Conservation (phyloP, 2,329 filamentous ascomycete genomes). For the Cordyceps pruinosa region DNA sequence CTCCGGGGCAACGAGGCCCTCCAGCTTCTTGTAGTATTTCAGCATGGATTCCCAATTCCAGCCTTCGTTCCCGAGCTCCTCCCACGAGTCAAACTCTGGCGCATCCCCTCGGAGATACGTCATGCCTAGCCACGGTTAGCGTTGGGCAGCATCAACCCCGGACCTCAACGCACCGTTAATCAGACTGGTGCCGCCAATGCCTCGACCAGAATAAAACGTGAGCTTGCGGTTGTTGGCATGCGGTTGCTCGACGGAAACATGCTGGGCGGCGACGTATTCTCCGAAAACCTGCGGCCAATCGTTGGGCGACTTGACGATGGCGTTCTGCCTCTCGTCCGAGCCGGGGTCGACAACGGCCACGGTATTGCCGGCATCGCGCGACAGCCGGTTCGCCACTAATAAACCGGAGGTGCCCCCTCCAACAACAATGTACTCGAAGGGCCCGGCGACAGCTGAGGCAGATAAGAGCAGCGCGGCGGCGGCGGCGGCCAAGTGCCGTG, state of each 20-base stretch:
- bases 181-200: slow-evolving; percentile 33
- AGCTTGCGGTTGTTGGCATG: slow-evolving; percentile 26
- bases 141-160: not conserved
- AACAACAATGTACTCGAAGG: slow-evolving; percentile 54
- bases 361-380: slow-evolving; percentile 14
- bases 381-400: slow-evolving; percentile 46
- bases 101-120: slow-evolving; percentile 38
- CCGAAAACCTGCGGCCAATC: slow-evolving; percentile 21
- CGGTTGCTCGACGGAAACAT: slow-evolving; percentile 25
- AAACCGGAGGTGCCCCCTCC: slow-evolving; percentile 58
- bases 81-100: slow-evolving; percentile 37
- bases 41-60: slow-evolving; percentile 40
- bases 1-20: slow-evolving; percentile 28
- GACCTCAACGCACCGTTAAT: slow-evolving; percentile 29
- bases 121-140: slow-evolving; percentile 29
- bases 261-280: slow-evolving; percentile 30
- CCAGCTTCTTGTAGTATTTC: slow-evolving; percentile 40
- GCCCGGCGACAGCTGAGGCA: not conserved
- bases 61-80: slow-evolving; percentile 33
- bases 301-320: slow-evolving; percentile 24
- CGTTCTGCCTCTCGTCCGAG: slow-evolving; percentile 27
- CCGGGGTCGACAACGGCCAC: slow-evolving; percentile 34
- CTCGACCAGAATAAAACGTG: slow-evolving; percentile 29
- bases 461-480: not conserved
- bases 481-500: not conserved